Evolutionary conservation across 1,284 basidiomycete genomes (phyloP).

Genomic region (Sphaerobolus stellatus): DNA sequence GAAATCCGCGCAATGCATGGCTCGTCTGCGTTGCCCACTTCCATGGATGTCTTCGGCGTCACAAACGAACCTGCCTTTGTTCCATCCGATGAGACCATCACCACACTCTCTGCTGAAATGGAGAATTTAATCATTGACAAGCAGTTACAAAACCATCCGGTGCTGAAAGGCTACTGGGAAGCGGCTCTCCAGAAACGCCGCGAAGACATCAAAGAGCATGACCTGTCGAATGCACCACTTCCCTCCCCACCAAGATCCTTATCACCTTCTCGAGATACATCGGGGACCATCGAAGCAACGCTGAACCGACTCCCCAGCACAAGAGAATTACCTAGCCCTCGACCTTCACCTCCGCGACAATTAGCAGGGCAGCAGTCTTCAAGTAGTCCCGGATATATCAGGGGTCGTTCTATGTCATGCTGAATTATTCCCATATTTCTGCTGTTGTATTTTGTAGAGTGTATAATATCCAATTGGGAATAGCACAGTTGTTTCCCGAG

Average conservation of each 20-base stretch:
- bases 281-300: neutral
- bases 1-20: slow-evolving; percentile 14
- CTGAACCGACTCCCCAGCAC: neutral
- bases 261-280: neutral
- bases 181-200: slow-evolving; percentile 5
- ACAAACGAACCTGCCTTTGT: slow-evolving; percentile 1
- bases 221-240: neutral
- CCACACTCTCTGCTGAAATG: slow-evolving; percentile 7
- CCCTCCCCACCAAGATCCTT: slow-evolving; percentile 7
- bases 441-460: neutral
- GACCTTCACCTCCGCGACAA: slow-evolving; percentile 3
- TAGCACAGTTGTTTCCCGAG: neutral
- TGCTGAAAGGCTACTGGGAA: slow-evolving; percentile 11
- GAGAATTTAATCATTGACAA: slow-evolving; percentile 16
- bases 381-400: neutral
- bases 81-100: slow-evolving; percentile 4
- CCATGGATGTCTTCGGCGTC: neutral
- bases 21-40: slow-evolving; percentile 4
- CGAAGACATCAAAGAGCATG: neutral
- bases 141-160: slow-evolving; percentile 12
- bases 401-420: slow-evolving; percentile 4
- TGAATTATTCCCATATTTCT: neutral
- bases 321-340: slow-evolving; percentile 7
- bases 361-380: neutral
- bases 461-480: neutral